Evolutionary conservation across 202 grass and related monocot genomes (phyloP), one percentile per base, ranked within the genome.

Genomic region (Cymbopogon flexuosus): DNA sequence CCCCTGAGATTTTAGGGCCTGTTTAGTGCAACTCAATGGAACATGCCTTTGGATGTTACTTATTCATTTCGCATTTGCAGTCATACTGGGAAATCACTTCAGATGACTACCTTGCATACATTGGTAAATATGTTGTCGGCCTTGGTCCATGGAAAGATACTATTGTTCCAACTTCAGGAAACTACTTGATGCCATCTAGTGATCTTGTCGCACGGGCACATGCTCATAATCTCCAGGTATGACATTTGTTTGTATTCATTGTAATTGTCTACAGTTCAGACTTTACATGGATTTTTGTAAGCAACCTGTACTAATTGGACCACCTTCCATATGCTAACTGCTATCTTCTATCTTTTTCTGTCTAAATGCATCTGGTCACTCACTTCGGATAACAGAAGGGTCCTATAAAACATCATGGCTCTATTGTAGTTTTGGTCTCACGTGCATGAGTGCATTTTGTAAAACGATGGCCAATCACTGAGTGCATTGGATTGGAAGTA

Each of bases 71-170:
- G 39, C 24, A 40, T 56, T 65, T 87, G 84, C 83, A 91, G 92
- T 94, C 89, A 59, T 94, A 85, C 77, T 94, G 84, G 88, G 92
- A 94, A 77, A 87, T 94, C 73, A 87, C 92, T 85, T 94, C 89
- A 60, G 86, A 94, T 79, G 77, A 74, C 24, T 94, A 89, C 68
- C 81, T 94, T 58, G 73, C 62, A 83, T 94, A 94, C 40, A 91
- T 89, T 72, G 77, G 51, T 30, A 85, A 87, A 61, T 94, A 87
- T 11, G 84, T 87, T 81, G 49, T 94, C 1, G 89, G 92, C 34
- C 85, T 94, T 65, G 89, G 92, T 63, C 92, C 92, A 30, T 94
- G 89, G 89, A 94, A 94, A 78, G 92, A 91, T 66, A 94, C 84
- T 36, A 54, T 94, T 89, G 84, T 94, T 83, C 86, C 84, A 42